Base-by-base conservation (phyloP, 805 yeast genomes). In the Starmerella vaccinii region DNA sequence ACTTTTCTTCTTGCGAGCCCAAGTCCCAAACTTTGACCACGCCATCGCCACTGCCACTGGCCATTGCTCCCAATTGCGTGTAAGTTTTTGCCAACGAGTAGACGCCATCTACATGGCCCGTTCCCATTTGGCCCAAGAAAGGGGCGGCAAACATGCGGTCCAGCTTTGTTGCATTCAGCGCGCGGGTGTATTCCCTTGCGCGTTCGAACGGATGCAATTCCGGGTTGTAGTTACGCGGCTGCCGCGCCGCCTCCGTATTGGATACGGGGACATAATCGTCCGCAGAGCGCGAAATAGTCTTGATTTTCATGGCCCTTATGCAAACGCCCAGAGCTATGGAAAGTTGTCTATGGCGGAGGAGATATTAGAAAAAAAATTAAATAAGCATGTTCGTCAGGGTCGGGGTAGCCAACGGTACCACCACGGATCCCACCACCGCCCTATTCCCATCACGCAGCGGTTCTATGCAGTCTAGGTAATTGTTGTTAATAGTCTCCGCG, bases 141-240 rank as follows among this genome's bases (percentile, higher is more conserved):
- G 99, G 99, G 63, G 89, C 89, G 0, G 99, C 97, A 75, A 92
- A 92, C 84, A 92, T 82, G 58, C 97, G 76, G 64, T 90, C 97
- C 69, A 92, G 67, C 65, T 92, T 92, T 15, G 97, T 89, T 24
- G 98, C 97, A 50, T 86, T 90, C 48, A 92, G 69, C 0, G 97
- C 97, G 58, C 89, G 78, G 18, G 97, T 85, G 63, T 92, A 92
- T 68, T 92, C 98, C 63, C 98, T 76, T 5, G 97, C 97, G 59
- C 97, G 75, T 68, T 92, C 97, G 62, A 92, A 90, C 0, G 97
- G 98, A 69, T 92, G 99, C 44, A 92, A 72, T 21, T 90, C 92
- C 1, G 98, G 96, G 63, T 90, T 82, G 59, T 92, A 70, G 67
- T 92, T 92, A 52, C 98, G 76, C 0, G 97, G 90, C 48, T 86